phyloP scores from a whole-genome alignment of 208 protist species.

The Porcisia deanei region DNA sequence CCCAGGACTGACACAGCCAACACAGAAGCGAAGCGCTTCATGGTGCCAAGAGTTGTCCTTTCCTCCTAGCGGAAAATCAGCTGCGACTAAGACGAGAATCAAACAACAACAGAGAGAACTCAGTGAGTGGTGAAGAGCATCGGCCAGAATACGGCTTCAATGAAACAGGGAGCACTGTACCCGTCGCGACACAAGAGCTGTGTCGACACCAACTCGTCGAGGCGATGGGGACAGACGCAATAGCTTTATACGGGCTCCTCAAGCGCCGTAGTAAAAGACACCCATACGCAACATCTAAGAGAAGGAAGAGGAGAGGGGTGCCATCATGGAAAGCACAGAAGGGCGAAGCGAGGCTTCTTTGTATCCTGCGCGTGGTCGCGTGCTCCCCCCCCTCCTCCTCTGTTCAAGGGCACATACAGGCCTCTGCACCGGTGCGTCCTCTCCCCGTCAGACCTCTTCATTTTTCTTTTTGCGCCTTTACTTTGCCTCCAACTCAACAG shows the following conservation, averaged over 20 bases:
- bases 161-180: neutral
- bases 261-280: neutral
- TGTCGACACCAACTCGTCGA: neutral
- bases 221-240: neutral
- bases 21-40: slow-evolving; percentile 23
- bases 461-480: neutral
- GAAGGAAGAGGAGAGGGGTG: neutral
- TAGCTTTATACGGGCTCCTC: neutral
- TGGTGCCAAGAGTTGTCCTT: neutral
- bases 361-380: neutral
- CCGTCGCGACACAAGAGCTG: neutral
- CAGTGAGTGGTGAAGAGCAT: neutral
- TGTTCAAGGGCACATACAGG: neutral
- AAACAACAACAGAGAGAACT: neutral
- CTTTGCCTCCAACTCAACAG: no score
- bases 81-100: neutral
- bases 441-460: no score
- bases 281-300: neutral
- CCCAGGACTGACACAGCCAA: neutral
- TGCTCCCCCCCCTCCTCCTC: neutral
- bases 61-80: neutral
- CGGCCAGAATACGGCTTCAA: neutral
- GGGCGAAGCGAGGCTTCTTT: neutral
- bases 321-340: neutral
- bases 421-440: neutral